Evolutionary conservation across 108 stramenopile genomes (phyloP).

Genomic region (Pseudonitzschia multiseries): DNA sequence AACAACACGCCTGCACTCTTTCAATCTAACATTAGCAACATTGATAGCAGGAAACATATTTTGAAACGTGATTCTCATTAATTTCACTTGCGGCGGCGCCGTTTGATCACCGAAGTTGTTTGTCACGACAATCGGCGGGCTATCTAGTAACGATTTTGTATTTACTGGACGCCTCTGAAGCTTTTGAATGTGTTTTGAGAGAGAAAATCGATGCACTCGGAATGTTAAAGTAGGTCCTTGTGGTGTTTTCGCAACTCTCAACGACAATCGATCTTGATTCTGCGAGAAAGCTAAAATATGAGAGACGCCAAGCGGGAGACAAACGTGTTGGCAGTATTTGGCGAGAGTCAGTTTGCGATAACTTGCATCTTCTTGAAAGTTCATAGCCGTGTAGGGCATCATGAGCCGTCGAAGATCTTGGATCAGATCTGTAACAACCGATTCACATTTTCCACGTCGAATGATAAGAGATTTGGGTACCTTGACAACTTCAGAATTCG

Average conservation of each 20-base stretch:
- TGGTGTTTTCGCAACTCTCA: conserved; percentile 89
- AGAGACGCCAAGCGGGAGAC: conserved; percentile 87
- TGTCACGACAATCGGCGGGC: conserved; percentile 94
- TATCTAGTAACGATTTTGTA: conserved; percentile 52
- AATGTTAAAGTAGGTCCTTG: conserved; percentile 95
- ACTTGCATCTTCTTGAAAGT: conserved; percentile 89
- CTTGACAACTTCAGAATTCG: conserved; percentile 48
- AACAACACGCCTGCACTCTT: conserved; percentile 94
- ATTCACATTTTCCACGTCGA: conserved; percentile 78
- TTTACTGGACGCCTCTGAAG: conserved; percentile 90
- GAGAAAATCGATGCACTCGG: conserved; percentile 85
- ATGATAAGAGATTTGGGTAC: conserved; percentile 79
- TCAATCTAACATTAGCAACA: conserved; percentile 89
- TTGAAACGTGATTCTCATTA: conserved; percentile 97
- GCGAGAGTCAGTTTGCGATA: conserved; percentile 72
- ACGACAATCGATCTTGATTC: conserved; percentile 72
- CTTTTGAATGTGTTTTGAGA: conserved; percentile 79
- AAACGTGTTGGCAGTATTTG: conserved; percentile 76
- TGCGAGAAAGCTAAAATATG: conserved; percentile 93
- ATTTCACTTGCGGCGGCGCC: conserved; percentile 88
- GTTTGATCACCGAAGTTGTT: conserved; percentile 96
- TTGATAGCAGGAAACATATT: conserved; percentile 99
- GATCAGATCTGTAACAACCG: conserved; percentile 81
- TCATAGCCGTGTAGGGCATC: conserved; percentile 94
- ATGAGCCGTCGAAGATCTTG: conserved; percentile 90